Percentiles rank a stretch among this genome's conserved stretches.
Conservation (phyloP, 2,329 filamentous ascomycete genomes). For the Alternaria burnsii region DNA sequence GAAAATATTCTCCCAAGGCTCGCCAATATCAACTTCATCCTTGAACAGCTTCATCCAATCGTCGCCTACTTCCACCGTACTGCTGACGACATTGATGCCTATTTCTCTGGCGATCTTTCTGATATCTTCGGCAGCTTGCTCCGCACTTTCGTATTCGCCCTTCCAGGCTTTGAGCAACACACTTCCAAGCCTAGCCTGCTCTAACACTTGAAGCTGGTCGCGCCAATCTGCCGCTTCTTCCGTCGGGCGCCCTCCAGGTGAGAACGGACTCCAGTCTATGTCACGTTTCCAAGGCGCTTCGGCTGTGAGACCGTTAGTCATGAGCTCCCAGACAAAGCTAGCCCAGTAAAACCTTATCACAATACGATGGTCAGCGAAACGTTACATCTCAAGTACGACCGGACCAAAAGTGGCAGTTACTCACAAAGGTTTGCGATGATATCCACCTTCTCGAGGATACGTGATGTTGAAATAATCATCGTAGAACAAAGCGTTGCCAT, state of each 20-base stretch:
- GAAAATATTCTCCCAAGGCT: conserved; percentile 14
- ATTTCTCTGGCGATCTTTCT: background rate
- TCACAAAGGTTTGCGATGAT: background rate
- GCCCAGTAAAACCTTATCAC: conserved; percentile 7
- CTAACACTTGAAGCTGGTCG: conserved; percentile 7
- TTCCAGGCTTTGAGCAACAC: conserved; percentile 18
- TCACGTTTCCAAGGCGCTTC: background rate
- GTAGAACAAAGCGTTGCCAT: background rate
- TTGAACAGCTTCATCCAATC: conserved; percentile 1
- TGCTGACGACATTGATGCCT: conserved; percentile 10
- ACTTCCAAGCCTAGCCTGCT: conserved; percentile 15
- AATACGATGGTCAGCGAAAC: background rate
- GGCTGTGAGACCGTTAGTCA: conserved; percentile 10
- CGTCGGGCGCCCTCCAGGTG: background rate
- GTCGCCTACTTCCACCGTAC: background rate
- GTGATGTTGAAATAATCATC: background rate
- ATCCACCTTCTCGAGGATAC: background rate
- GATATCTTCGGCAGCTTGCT: conserved; percentile 9
- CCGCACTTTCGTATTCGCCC: conserved; percentile 8
- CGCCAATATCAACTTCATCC: conserved; percentile 10
- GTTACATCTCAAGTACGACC: accelerated
- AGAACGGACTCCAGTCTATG: conserved; percentile 3
- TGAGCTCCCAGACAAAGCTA: conserved; percentile 12
- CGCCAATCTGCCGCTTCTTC: background rate
- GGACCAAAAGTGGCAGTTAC: accelerated